These are phyloP conservation scores for Geotrichum fermentans DNA, from an alignment of 1,139 yeast genomes.

Conservation along the genomic window DNA sequence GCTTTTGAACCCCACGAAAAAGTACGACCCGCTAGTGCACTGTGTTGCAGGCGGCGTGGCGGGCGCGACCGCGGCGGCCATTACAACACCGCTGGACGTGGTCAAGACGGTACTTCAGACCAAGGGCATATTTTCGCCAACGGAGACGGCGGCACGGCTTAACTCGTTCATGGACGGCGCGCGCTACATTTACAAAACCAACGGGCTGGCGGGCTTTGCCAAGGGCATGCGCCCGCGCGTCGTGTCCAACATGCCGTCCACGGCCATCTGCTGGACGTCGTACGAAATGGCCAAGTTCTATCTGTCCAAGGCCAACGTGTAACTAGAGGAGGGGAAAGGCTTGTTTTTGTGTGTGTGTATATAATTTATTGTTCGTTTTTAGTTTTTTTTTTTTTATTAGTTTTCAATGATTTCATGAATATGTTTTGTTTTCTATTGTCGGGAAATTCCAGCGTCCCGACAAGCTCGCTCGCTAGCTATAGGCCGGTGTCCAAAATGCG, in stretches of 20 bases:
- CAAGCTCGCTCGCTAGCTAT: no score
- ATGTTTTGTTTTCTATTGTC: not conserved
- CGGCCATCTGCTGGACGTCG: constrained; percentile 97
- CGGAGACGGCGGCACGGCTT: constrained; percentile 48
- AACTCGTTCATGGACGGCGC: constrained; percentile 73
- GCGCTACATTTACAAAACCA: constrained; percentile 55
- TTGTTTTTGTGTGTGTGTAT: not conserved
- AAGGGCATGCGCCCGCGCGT: constrained; percentile 90
- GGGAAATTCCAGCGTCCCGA: no score
- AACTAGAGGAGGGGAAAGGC: not conserved
- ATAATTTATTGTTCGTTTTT: not conserved
- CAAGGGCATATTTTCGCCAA: constrained; percentile 35
- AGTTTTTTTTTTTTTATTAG: not conserved
- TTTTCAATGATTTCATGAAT: not conserved
- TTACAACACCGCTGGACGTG: constrained; percentile 94
- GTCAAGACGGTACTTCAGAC: constrained; percentile 89
- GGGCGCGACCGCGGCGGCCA: constrained; percentile 94
- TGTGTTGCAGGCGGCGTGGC: constrained; percentile 93
- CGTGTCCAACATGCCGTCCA: constrained; percentile 89
- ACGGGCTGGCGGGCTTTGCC: constrained; percentile 67
- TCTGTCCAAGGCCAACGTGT: constrained; percentile 25
- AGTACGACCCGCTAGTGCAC: constrained; percentile 85
- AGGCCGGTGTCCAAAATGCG: no score
- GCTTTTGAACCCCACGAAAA: constrained; percentile 67
- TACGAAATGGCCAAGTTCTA: constrained; percentile 94